These are phyloP conservation scores for Camellia lanceoleosa DNA, from an alignment of 148 eudicot species.

Conservation along the genomic window DNA sequence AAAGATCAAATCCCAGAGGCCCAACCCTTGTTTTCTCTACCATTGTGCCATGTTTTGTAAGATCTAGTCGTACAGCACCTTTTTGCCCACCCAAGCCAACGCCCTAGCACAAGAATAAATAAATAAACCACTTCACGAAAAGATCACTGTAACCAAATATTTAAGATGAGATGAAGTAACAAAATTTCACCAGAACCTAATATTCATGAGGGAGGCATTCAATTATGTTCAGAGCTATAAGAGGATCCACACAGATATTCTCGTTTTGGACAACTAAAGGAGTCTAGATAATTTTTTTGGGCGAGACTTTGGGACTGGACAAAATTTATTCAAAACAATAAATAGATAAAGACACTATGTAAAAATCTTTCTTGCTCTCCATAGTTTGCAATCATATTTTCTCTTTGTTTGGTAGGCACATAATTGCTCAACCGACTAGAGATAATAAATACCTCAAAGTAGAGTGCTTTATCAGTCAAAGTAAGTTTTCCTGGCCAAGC, in stretches of 20 bases:
- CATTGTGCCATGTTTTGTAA: slow-evolving; percentile 47
- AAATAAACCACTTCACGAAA: neutral
- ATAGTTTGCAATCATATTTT: neutral
- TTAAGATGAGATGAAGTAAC: slow-evolving; percentile 5
- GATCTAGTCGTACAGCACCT: slow-evolving; percentile 56
- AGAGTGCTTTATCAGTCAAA: slow-evolving; percentile 81
- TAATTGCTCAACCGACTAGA: slow-evolving; percentile 16
- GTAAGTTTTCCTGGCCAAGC: slow-evolving; percentile 93
- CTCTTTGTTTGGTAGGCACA: neutral
- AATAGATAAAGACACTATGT: neutral
- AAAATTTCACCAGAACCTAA: neutral
- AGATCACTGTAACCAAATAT: neutral
- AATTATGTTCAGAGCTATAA: neutral
- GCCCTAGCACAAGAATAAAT: slow-evolving; percentile 49
- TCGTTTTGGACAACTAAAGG: neutral
- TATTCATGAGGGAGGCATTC: neutral
- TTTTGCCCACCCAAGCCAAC: slow-evolving; percentile 46
- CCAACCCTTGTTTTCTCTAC: slow-evolving; percentile 76
- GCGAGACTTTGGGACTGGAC: neutral
- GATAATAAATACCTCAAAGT: slow-evolving; percentile 69
- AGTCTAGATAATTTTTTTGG: neutral
- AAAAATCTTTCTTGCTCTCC: neutral
- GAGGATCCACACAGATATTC: neutral
- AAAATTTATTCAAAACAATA: slow-evolving; percentile 6
- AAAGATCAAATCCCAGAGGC: slow-evolving; percentile 63